Evolutionary conservation across 2,329 filamentous ascomycete genomes (phyloP), one percentile per base, ranked within the genome.

Genomic region (Trichoderma hamatum): DNA sequence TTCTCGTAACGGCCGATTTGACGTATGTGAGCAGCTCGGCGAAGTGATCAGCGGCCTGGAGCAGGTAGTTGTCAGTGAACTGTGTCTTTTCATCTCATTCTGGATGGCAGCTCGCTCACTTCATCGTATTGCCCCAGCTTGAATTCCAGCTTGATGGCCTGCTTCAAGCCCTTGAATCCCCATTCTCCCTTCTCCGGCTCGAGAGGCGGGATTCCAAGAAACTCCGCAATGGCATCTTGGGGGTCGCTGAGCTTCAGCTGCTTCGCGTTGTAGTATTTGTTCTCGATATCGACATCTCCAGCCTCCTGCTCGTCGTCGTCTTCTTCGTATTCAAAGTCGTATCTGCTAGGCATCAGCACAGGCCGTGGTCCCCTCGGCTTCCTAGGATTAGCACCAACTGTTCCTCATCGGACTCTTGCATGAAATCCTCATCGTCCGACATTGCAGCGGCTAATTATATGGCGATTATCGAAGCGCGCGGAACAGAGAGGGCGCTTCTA

Each of bases 211-310:
- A 99, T 91, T 36, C 89, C 92, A n/a, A 98, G 83, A 76, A 99
- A 99, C 79, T 98, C 95, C 43, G 90, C 89, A 68, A 99, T 92
- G 2, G 96, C 96, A 74, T 93, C 93, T 76, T 96, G 89, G 0
- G 95, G 94, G 69, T 94, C 93, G 71, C 90, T 90, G 54, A 85
- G 85, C 84, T 98, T 99, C 78, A 97, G 90, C 82, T 98, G 95
- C 82, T 99, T 99, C 54, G 96, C 96, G 81, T 97, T 98, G 86
- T 98, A 99, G 84, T 99, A 99, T 83, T 97, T 97, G 84, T 99
- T 99, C 80, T 99, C 96, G 79, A 98, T 96, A 74, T 95, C 94
- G 75, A 97, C 92, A 78, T 97, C 93, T 69, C 90, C 94, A 36
- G 88, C 89, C 69, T 97, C 91, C 54, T 96, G 92, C 60, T 96